Evolutionary conservation across 192 early-diverging fungal species (phyloP).

Genomic region (Coemansia sp.): DNA sequence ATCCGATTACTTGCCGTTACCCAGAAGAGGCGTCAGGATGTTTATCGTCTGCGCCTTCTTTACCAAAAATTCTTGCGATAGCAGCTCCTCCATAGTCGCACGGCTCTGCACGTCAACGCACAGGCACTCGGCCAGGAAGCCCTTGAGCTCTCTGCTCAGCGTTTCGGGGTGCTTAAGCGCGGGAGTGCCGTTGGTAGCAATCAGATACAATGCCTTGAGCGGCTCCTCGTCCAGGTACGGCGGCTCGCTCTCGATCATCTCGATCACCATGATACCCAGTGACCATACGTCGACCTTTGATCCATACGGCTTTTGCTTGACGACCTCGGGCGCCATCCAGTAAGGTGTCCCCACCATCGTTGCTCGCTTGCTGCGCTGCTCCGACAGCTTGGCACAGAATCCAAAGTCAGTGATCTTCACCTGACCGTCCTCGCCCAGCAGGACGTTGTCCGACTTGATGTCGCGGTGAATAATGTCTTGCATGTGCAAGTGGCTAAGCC

Average conservation of each 20-base stretch:
- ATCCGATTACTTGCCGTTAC: conserved; percentile 11
- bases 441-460: conserved; percentile 87
- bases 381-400: conserved; percentile 89
- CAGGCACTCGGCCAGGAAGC: conserved; percentile 84
- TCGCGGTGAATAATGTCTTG: conserved; percentile 88
- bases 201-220: conserved; percentile 91
- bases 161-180: conserved; percentile 84
- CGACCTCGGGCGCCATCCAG: conserved; percentile 86
- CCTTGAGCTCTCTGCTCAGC: conserved; percentile 74
- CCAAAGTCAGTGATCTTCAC: conserved; percentile 96
- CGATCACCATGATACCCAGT: conserved; percentile 94
- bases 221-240: conserved; percentile 96
- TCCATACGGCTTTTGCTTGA: conserved; percentile 78
- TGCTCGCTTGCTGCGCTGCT: conserved; percentile 78
- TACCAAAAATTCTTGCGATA: conserved; percentile 67
- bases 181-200: conserved; percentile 95
- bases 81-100: conserved; percentile 72
- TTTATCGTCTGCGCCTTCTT: conserved; percentile 40
- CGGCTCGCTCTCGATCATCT: conserved; percentile 97
- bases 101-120: conserved; percentile 85
- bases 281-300: conserved; percentile 89
- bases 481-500: conserved; percentile 77
- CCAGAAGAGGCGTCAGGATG: conserved; percentile 36
- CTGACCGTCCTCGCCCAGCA: conserved; percentile 75
- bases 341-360: conserved; percentile 90